Evolutionary conservation across 2,329 filamentous ascomycete genomes (phyloP).

Genomic region (Monosporascus sp.): DNA sequence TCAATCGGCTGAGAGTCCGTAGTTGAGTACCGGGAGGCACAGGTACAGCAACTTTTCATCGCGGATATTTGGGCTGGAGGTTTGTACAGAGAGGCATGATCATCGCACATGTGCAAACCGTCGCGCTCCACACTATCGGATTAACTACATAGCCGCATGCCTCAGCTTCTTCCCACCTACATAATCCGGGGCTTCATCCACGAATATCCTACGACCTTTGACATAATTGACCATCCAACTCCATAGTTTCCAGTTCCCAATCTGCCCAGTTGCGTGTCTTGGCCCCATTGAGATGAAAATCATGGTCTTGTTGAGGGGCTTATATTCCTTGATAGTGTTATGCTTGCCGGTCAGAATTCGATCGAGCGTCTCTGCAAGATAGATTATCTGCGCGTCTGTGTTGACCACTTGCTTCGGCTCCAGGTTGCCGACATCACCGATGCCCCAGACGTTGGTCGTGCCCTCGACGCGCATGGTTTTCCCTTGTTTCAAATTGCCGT

Average conservation of each 20-base stretch:
- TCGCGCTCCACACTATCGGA: too few relatives aligned
- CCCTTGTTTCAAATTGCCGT: too few relatives aligned
- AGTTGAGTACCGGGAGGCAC: too few relatives aligned
- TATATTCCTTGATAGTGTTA: background rate
- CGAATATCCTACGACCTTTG: background rate
- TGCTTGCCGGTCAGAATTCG: background rate
- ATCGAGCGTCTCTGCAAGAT: background rate
- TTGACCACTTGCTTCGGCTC: too few relatives aligned
- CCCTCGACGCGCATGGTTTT: too few relatives aligned
- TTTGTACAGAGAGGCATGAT: too few relatives aligned
- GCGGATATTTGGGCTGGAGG: too few relatives aligned
- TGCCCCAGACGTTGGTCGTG: too few relatives aligned
- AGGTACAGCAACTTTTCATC: too few relatives aligned
- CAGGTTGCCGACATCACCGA: too few relatives aligned
- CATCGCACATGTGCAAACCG: too few relatives aligned
- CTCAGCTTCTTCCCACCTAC: conserved; percentile 19
- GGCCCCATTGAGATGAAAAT: background rate
- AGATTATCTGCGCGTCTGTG: background rate
- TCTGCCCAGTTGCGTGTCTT: background rate
- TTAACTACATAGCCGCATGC: background rate
- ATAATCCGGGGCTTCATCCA: conserved; percentile 1
- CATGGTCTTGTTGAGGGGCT: background rate
- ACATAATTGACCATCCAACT: background rate
- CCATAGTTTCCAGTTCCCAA: background rate
- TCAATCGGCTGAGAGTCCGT: too few relatives aligned